Percentiles rank a stretch among this genome's conserved stretches.
phyloP scores from a whole-genome alignment of 2,329 filamentous ascomycete species.

The Neofusicoccum laricinum region DNA sequence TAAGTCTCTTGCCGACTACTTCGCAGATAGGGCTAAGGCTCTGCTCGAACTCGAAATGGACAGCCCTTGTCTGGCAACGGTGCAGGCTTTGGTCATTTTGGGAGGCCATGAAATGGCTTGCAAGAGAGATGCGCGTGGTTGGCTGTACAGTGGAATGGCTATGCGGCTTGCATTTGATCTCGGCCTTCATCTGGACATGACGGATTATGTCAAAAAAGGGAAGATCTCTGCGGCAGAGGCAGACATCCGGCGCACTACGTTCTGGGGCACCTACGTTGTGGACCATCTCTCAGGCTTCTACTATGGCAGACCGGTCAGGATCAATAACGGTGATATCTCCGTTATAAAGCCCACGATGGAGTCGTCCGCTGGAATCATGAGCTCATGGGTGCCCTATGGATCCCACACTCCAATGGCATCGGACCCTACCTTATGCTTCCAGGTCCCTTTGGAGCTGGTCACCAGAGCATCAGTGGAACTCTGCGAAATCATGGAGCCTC shows the following conservation, averaged over 20 bases:
- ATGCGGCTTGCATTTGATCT: slow-evolving; percentile 13
- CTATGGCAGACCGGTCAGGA: slow-evolving; percentile 42
- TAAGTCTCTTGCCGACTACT: slow-evolving; percentile 38
- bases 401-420: slow-evolving; percentile 9
- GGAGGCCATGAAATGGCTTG: slow-evolving; percentile 45
- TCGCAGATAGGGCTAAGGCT: slow-evolving; percentile 44
- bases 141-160: slow-evolving; percentile 49
- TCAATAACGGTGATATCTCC: slow-evolving; percentile 37
- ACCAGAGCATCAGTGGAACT: slow-evolving; percentile 32
- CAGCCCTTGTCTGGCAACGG: slow-evolving; percentile 47
- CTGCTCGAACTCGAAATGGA: slow-evolving; percentile 49
- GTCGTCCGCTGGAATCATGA: background rate
- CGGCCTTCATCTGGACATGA: slow-evolving; percentile 44
- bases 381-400: slow-evolving; percentile 17
- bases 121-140: slow-evolving; percentile 47
- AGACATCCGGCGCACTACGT: slow-evolving; percentile 38
- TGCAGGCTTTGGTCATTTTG: slow-evolving; percentile 47
- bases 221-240: slow-evolving; percentile 40
- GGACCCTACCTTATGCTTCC: slow-evolving; percentile 3
- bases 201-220: slow-evolving; percentile 38
- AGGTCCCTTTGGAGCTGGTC: slow-evolving; percentile 17
- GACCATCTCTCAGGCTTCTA: slow-evolving; percentile 45
- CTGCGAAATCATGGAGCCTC: slow-evolving; percentile 44
- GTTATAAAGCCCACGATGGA: slow-evolving; percentile 38
- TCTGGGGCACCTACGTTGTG: slow-evolving; percentile 44